phyloP scores from a whole-genome alignment of 805 yeast genomes.

The Schwanniomyces polymorphus region DNA sequence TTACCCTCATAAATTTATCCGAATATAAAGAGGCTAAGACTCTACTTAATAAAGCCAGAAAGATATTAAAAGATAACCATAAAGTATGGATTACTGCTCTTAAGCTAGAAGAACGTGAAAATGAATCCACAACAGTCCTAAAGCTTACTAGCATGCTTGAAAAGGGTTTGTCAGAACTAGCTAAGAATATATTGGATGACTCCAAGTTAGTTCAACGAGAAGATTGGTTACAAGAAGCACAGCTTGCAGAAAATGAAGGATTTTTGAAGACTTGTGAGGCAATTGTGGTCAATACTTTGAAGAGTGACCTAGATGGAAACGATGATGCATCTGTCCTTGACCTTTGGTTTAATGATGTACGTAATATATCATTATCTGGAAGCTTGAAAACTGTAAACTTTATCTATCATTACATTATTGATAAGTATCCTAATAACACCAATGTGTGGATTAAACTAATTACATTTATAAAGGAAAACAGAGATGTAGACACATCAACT shows the following conservation, averaged over 20 bases:
- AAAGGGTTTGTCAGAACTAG: conserved; percentile 47
- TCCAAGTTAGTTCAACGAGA: conserved; percentile 23
- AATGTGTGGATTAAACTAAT: conserved; percentile 52
- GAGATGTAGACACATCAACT: conserved; percentile 13
- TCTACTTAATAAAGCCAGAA: conserved; percentile 61
- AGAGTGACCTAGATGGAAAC: conserved; percentile 17
- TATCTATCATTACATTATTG: conserved; percentile 47
- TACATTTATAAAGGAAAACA: conserved; percentile 20
- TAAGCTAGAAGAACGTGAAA: conserved; percentile 61
- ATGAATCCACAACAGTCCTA: conserved; percentile 37
- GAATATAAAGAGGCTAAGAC: conserved; percentile 49
- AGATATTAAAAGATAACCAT: conserved; percentile 44
- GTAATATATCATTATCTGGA: conserved; percentile 17
- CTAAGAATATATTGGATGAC: conserved; percentile 20
- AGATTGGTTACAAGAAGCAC: conserved; percentile 61
- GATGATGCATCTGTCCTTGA: conserved; percentile 7
- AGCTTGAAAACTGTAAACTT: conserved; percentile 42
- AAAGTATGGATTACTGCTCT: conserved; percentile 72
- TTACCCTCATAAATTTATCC: conserved; percentile 50
- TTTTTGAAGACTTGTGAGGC: conserved; percentile 52
- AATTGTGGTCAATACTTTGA: conserved; percentile 45
- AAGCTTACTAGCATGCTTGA: conserved; percentile 49
- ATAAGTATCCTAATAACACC: conserved; percentile 45
- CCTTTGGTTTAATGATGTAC: conserved; percentile 30
- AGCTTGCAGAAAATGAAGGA: conserved; percentile 48